phyloP scores from a whole-genome alignment of 2,329 filamentous ascomycete species.

The Penicillium hordei region DNA sequence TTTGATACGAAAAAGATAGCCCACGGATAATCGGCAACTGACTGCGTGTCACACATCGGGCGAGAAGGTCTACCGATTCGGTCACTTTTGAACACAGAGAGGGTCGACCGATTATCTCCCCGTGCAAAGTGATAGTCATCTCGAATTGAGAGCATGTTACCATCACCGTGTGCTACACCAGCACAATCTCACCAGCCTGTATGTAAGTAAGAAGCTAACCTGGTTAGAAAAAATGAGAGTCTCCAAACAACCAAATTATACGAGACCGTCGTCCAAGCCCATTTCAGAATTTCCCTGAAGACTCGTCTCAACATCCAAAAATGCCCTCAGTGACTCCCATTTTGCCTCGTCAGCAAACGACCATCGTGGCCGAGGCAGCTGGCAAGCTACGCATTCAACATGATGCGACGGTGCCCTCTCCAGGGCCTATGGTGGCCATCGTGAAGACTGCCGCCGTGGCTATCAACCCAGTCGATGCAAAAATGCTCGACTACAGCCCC shows the following conservation, averaged over 20 bases:
- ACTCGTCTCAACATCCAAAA: background rate
- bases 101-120: no score
- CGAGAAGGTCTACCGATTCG: no score
- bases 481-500: no score
- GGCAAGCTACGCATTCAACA: no score
- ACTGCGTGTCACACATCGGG: no score
- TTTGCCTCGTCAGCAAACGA: background rate
- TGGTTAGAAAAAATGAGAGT: background rate
- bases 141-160: no score
- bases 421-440: background rate
- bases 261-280: background rate
- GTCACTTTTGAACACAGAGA: no score
- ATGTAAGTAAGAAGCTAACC: background rate
- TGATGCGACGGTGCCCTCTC: background rate
- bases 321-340: background rate
- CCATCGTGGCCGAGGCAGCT: background rate
- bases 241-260: background rate
- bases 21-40: no score
- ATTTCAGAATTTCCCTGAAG: background rate
- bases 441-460: background rate
- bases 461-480: background rate
- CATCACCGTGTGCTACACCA: no score
- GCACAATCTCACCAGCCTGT: background rate
- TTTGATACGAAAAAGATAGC: no score
- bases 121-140: no score